Base-by-base conservation (phyloP, 768 basidiomycete species). In the Trametes sanguinea region DNA sequence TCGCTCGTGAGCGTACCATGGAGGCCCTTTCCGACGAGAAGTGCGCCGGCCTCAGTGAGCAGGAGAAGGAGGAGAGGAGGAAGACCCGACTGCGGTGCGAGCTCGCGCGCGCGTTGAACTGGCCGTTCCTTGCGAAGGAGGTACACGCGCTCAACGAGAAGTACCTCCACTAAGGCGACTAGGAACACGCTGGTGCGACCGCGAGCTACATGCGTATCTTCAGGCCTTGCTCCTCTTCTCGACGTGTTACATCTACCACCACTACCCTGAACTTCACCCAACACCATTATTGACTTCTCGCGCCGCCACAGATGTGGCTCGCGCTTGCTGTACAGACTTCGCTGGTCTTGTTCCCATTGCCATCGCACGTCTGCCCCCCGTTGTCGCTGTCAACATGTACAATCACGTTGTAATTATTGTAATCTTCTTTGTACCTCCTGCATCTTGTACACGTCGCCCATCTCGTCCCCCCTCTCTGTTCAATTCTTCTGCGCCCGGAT, bases 71-170 rank as follows among this genome's bases (percentile, higher is more conserved):
- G 56, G 61, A 72, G 47, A 78, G 74, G 66, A 71, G 54, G 39
- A 40, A 43, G 58, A 40, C 51, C 44, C 60, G 64, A 27, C 33
- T 89, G 65, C 80, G 78, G 67, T 78, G 75, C 66, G 90, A 87
- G 72, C 76, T 92, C 54, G 81, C 83, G 60, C 79, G 85, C 70
- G 84, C 88, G 64, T 74, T 94, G 71, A 90, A 82, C 45, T 95
- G 92, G 92, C 90, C 91, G 42, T 93, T 84, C 74, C 81, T 95
- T 50, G 88, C 91, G 57, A 86, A 84, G 71, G 92, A 95, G 77
- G 89, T 95, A 55, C 90, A 94, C 69, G 79, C 85, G 37, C 77
- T 94, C 61, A 95, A 95, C 69, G 90, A 93, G 76, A 92, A 94
- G 70, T 95, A 94, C 70, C 71, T 87, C 64, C 77, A 75, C 55